phyloP scores from a whole-genome alignment of 2,329 filamentous ascomycete genomes.

The Myriosclerotinia duriaeana region DNA sequence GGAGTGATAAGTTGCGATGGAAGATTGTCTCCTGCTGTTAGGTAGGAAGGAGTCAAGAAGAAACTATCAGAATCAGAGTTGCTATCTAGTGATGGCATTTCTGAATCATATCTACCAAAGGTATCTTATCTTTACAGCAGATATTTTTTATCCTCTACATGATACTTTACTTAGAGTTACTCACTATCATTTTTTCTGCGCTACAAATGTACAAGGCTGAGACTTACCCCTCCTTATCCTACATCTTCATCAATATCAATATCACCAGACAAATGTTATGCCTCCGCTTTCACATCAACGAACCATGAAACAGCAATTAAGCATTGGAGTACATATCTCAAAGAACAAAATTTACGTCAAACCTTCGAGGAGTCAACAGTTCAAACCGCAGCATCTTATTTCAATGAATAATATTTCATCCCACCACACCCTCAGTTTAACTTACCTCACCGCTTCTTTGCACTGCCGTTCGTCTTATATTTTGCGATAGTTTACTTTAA shows the following conservation, averaged over 20 bases:
- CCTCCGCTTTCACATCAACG: background rate
- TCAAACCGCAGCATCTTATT: slow-evolving; percentile 2
- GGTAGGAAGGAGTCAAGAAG: background rate
- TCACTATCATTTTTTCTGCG: background rate
- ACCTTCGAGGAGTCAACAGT: background rate
- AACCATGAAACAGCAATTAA: background rate
- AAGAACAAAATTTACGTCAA: background rate
- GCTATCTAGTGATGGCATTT: slow-evolving; percentile 17
- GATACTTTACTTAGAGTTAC: background rate
- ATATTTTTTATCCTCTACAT: background rate
- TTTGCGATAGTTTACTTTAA: slow-evolving; percentile 1
- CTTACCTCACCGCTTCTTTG: slow-evolving; percentile 9
- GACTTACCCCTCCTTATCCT: slow-evolving; percentile 5
- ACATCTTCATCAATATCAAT: background rate
- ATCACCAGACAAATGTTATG: slow-evolving; percentile 5
- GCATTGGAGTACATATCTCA: background rate
- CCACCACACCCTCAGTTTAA: slow-evolving; percentile 16
- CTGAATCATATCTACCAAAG: background rate
- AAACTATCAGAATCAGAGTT: background rate
- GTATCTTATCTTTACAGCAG: background rate
- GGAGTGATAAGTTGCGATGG: background rate
- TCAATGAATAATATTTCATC: slow-evolving; percentile 10
- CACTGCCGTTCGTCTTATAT: slow-evolving; percentile 6
- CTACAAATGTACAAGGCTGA: slow-evolving; percentile 10
- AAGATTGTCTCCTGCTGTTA: background rate